Conservation (phyloP, 129 eudicot genomes). For the Cynara cardunculus region DNA sequence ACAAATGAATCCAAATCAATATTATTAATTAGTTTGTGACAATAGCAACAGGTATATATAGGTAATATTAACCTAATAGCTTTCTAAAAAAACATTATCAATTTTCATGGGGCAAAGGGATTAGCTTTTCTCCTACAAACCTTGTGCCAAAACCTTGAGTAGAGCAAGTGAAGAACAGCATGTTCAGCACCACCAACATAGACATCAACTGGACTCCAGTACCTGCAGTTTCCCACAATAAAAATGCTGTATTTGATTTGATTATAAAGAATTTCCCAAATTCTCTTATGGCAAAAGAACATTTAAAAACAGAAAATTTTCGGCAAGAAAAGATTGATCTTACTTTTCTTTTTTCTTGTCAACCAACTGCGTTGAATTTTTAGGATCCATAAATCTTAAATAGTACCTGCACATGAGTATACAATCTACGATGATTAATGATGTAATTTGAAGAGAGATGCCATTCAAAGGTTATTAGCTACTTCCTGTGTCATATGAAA, state of each 20-base stretch:
- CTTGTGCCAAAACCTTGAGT: slow-evolving; percentile 99
- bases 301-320: not conserved
- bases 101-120: not conserved
- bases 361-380: slow-evolving; percentile 69
- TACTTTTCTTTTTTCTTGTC: slow-evolving; percentile 82
- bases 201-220: slow-evolving; percentile 96
- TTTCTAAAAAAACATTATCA: not conserved
- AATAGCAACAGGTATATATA: not conserved
- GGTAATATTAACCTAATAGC: not conserved
- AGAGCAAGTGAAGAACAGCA: slow-evolving; percentile 98
- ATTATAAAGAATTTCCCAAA: not conserved
- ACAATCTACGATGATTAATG: slow-evolving; percentile 13
- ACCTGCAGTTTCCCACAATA: slow-evolving; percentile 38
- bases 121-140: slow-evolving; percentile 31
- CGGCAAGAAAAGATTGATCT: slow-evolving; percentile 21
- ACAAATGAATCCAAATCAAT: slow-evolving; percentile 8
- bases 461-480: not conserved
- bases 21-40: not conserved
- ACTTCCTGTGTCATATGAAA: not conserved
- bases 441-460: slow-evolving; percentile 4
- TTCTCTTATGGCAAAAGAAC: not conserved
- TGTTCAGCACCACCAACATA: slow-evolving; percentile 99
- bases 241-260: not conserved
- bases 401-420: slow-evolving; percentile 66
- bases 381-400: slow-evolving; percentile 97